A percentile compares a stretch with the other conserved stretches of the same genome.
These are phyloP conservation scores for Wickerhamiella dianesei DNA, from an alignment of 805 yeast species.

Conservation along the genomic window DNA sequence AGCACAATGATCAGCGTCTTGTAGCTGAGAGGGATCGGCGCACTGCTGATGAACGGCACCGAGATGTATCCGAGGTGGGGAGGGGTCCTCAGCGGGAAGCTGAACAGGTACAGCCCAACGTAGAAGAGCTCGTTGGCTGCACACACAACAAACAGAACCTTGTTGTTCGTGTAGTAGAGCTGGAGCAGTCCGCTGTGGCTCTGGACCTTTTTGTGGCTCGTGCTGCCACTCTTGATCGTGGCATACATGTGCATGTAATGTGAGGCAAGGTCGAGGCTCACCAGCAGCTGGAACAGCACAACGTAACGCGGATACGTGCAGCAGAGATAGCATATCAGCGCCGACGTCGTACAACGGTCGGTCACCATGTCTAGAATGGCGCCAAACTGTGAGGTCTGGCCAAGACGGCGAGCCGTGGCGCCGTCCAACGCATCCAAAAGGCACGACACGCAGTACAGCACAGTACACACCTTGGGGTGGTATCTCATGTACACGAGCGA, in stretches of 20 bases:
- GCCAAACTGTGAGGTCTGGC: slow-evolving; percentile 86
- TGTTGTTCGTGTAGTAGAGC: slow-evolving; percentile 76
- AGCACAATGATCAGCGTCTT: slow-evolving; percentile 46
- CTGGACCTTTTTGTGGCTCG: slow-evolving; percentile 72
- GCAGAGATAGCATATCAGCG: slow-evolving; percentile 77
- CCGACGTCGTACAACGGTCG: slow-evolving; percentile 91
- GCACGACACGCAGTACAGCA: slow-evolving; percentile 75
- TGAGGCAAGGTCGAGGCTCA: slow-evolving; percentile 69
- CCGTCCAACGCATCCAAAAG: slow-evolving; percentile 94
- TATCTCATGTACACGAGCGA: slow-evolving; percentile 71
- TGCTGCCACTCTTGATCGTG: slow-evolving; percentile 62
- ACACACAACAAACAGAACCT: slow-evolving; percentile 75
- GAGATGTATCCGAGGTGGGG: slow-evolving; percentile 28
- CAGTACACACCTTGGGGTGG: slow-evolving; percentile 68
- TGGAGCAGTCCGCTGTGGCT: slow-evolving; percentile 59
- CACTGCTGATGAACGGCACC: slow-evolving; percentile 3
- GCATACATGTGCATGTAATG: slow-evolving; percentile 99
- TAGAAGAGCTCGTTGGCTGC: slow-evolving; percentile 88
- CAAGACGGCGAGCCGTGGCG: slow-evolving; percentile 74
- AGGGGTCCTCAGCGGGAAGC: slow-evolving; percentile 38
- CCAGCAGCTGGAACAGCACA: slow-evolving; percentile 65
- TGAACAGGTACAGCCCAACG: slow-evolving; percentile 70
- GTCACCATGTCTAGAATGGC: slow-evolving; percentile 98
- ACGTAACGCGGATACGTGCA: slow-evolving; percentile 62
- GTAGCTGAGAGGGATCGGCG: slow-evolving; percentile 34